Conservation (phyloP, 192 early-diverging fungal genomes). For the Piromyces finnis region DNA sequence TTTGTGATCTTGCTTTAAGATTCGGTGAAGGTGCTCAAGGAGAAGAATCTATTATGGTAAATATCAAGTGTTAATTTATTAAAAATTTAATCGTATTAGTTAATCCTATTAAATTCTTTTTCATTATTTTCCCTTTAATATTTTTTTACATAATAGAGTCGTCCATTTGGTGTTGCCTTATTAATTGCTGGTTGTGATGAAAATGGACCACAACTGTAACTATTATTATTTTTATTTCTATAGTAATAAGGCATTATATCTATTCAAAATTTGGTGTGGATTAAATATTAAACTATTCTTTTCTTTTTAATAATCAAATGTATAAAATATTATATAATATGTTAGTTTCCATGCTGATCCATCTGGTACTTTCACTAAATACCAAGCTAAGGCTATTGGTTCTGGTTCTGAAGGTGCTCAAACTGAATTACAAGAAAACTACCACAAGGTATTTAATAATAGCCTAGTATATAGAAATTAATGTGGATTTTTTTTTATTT, state of each 20-base stretch:
- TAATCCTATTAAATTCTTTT: too few species aligned
- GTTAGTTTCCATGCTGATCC: slow-evolving; percentile 84
- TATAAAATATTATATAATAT: too few species aligned
- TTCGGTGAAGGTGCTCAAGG: slow-evolving; percentile 95
- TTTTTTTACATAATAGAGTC: slow-evolving; percentile 31
- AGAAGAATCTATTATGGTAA: slow-evolving; percentile 93
- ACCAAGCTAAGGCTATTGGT: slow-evolving; percentile 96
- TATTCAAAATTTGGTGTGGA: too few species aligned
- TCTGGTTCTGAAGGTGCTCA: slow-evolving; percentile 98
- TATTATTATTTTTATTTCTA: neutral
- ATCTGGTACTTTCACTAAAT: slow-evolving; percentile 88
- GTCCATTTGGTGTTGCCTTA: slow-evolving; percentile 97
- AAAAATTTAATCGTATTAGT: too few species aligned
- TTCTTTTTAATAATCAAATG: too few species aligned
- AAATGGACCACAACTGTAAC: slow-evolving; percentile 89
- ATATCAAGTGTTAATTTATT: too few species aligned
- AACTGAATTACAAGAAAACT: slow-evolving; percentile 92
- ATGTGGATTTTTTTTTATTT: too few species aligned
- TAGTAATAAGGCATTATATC: too few species aligned
- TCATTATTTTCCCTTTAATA: too few species aligned
- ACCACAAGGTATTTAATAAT: slow-evolving; percentile 45
- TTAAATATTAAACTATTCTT: too few species aligned
- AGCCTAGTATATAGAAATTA: too few species aligned
- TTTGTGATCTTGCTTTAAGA: slow-evolving; percentile 91
- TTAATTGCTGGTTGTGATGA: slow-evolving; percentile 95